These are phyloP conservation scores for Bipolaris bicolor DNA, from an alignment of 2,329 filamentous ascomycete genomes.

Conservation along the genomic window DNA sequence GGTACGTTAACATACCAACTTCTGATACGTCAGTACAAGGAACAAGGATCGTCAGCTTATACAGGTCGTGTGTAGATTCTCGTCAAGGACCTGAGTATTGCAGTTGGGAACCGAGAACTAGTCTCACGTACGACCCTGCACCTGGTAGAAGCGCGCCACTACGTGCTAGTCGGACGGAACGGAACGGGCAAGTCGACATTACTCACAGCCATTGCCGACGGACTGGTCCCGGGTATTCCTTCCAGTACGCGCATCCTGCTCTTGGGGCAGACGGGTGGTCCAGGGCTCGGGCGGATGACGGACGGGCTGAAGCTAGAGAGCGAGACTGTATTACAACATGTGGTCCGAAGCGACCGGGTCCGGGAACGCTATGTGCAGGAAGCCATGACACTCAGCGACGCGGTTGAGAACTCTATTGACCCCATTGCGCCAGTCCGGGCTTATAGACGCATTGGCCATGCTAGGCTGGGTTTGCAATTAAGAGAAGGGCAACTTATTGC, in stretches of 20 bases:
- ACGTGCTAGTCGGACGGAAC: constrained; percentile 80
- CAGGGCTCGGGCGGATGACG: constrained; percentile 41
- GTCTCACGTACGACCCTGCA: constrained; percentile 72
- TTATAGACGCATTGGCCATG: constrained; percentile 66
- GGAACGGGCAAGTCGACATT: constrained; percentile 84
- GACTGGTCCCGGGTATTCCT: constrained; percentile 71
- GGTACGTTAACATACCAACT: constrained; percentile 17
- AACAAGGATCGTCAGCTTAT: constrained; percentile 2
- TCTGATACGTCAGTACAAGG: background rate
- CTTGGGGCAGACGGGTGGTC: constrained; percentile 43
- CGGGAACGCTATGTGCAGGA: constrained; percentile 66
- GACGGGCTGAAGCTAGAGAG: constrained; percentile 28
- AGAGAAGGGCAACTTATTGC: constrained; percentile 77
- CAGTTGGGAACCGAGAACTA: constrained; percentile 68
- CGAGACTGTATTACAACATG: constrained; percentile 67
- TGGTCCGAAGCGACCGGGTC: constrained; percentile 61
- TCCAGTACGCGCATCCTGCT: constrained; percentile 46
- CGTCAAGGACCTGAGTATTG: constrained; percentile 73
- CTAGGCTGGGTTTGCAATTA: constrained; percentile 66
- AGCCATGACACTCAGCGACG: constrained; percentile 65
- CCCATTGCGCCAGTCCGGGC: constrained; percentile 64
- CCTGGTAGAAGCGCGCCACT: constrained; percentile 74
- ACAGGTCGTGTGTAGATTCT: constrained; percentile 42
- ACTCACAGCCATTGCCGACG: constrained; percentile 75
- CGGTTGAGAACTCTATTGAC: constrained; percentile 63